phyloP scores from a whole-genome alignment of 768 basidiomycete species.

The Krasilnikovozyma curviuscula region DNA sequence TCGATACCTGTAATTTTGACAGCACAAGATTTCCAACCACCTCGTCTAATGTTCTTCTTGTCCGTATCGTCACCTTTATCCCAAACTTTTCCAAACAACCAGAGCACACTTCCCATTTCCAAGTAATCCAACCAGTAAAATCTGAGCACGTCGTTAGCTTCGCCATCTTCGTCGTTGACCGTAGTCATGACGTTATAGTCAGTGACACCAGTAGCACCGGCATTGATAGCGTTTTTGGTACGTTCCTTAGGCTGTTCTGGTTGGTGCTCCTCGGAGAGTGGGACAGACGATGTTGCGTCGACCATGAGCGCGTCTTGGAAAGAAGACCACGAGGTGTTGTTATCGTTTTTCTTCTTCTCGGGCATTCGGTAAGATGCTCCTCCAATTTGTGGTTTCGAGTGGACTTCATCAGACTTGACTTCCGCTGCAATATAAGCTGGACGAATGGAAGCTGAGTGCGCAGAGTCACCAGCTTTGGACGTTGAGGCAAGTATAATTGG shows the following conservation, averaged over 20 bases:
- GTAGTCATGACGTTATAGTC: no score
- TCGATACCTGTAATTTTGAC: slow-evolving; percentile 66
- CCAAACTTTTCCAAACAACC: slow-evolving; percentile 78
- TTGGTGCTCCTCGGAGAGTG: no score
- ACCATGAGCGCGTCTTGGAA: no score
- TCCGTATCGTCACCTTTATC: slow-evolving; percentile 41
- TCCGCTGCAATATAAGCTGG: background rate
- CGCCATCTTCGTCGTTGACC: slow-evolving; percentile 12
- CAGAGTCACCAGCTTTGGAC: slow-evolving; percentile 11
- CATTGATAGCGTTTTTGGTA: no score
- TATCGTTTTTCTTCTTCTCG: no score
- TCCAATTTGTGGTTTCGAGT: no score
- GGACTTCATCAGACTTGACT: slow-evolving; percentile 6
- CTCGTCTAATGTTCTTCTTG: slow-evolving; percentile 4
- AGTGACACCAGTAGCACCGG: no score
- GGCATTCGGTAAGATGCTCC: no score
- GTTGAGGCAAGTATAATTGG: slow-evolving; percentile 10
- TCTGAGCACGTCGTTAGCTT: slow-evolving; percentile 17
- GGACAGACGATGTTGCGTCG: no score
- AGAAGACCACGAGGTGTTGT: no score
- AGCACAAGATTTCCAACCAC: slow-evolving; percentile 59
- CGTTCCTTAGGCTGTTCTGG: no score
- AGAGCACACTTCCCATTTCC: slow-evolving; percentile 58
- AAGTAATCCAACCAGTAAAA: slow-evolving; percentile 97
- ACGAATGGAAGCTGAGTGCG: background rate